Evolutionary conservation across 371 early-diverging fungal genomes (phyloP), one percentile per base, ranked within the genome.

Genomic region (Blyttiomyces sp.): DNA sequence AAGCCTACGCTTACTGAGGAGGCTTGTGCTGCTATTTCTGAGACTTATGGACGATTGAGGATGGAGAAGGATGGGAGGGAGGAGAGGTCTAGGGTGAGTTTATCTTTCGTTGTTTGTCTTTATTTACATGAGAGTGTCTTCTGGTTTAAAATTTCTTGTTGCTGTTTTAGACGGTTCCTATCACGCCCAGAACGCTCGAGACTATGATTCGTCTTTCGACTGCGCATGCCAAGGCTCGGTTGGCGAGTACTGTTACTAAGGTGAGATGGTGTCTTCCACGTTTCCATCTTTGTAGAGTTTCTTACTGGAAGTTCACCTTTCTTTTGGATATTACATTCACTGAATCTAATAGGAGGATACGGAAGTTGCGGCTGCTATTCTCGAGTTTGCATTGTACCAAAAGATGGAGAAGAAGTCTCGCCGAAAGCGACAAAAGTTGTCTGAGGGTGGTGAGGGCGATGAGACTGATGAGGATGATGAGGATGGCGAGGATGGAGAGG

Each of bases 101-200:
- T 17, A 19, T 16, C 28, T 19, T 48, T 60, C 42, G 36, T 17
- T 57, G 50, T 5, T 7, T 11, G 19, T 27, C 24, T 9, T 28
- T 6, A 50, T n/a, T 39, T 11, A 39, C 11, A 11, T 11, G 13
- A 13, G n/a, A 39, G 11, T 39, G 39, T 39, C 13, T 39, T 39
- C 13, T 39, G n/a, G n/a, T n/a, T n/a, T n/a, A n/a, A n/a, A n/a
- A n/a, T n/a, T n/a, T n/a, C n/a, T 6, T 11, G 44, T 43, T 17
- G 44, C 9, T 7, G 7, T 54, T 28, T 31, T 63, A 27, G 74
- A 82, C 58, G 31, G 73, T 57, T 72, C 98, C 99, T 17, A 84
- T 99, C 44, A 99, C 99, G 5, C 92, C 99, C 6, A 91, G 99
- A 83, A 92, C 99, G 13, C 83, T 99, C 33, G 99, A 99, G 75